Base-by-base conservation (phyloP, 805 yeast species). In the Metschnikowia kunwiensis region DNA sequence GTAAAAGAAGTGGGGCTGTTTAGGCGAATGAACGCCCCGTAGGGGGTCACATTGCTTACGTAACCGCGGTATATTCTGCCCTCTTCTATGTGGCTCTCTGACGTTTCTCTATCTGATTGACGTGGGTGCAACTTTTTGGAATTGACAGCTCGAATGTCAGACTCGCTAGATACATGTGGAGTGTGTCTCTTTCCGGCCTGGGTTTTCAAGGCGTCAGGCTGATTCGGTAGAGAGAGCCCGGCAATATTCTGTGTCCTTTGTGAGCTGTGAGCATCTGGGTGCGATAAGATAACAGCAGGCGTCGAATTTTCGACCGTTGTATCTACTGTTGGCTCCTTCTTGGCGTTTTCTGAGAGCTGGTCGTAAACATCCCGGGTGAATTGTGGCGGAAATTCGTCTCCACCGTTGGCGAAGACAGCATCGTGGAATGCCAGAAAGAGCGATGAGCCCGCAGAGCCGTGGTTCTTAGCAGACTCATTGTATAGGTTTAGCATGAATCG, bases 1-100 rank as follows among this genome's bases (percentile, higher is more conserved):
- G 78, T 14, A 56, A 54, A 31, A 7, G 57, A 47, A 24, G 46
- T 33, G 24, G 52, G 50, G 34, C 46, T 39, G 19, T 52, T 37
- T 34, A 89, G 55, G 7, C 75, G 58, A 0, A 87, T 74, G 54
- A 89, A 91, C 1, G 87, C 94, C 0, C 97, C 97, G 59, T 78
- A 89, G 2, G 73, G 57, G 27, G 78, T 77, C 1, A 85, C 49
- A 29, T 74, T 76, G 30, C 67, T 68, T 3, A 91, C 82, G 17
- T 46, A 58, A 0, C 95, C 97, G 19, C 57, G 58, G 48, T 82
- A 80, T 0, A 85, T 61, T 16, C 68, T 57, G 23, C 40, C 40
- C 13, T 36, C 32, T 24, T 22, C 30, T 11, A 31, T 27, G 13
- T 27, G 26, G 14, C 8, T 14, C 9, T 20, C 22, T n/a, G n/a